Base-by-base conservation (phyloP, 768 basidiomycete species). In the Xerocomus brunneocitrinus region DNA sequence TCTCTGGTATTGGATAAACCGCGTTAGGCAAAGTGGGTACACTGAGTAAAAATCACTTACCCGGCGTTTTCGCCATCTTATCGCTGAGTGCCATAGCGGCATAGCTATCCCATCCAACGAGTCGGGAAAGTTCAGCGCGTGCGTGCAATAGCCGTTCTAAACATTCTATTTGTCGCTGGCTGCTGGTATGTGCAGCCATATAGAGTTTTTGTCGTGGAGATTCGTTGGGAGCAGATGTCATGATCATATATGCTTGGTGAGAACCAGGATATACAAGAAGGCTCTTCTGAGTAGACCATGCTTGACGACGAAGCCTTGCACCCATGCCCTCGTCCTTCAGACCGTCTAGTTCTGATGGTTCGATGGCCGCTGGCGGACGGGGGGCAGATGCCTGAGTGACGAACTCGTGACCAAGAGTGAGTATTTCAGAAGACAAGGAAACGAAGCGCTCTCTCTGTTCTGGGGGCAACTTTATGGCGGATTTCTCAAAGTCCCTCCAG, bases 1-100 rank as follows among this genome's bases (percentile, higher is more conserved):
- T 93, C 58, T 86, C 93, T 89, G 25, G 36, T 9, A 25, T 55
- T 14, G 22, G 12, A 12, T 2, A 14, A 43, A 22, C 19, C 14
- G 28, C 8, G 51, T 63, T 35, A 64, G 19, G 14, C 45, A 16
- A 45, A 5, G 12, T 1, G n/a, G 39, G 7, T 45, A 31, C 27
- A 25, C 12, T 16, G 28, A 45, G 27, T n/a, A 44, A 47, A 52
- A 34, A 53, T 5, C 1, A 34, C 79, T 56, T 54, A 91, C 90
- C 90, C 49, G 95, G 95, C 31, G 84, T 88, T 69, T 89, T 92
- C 1, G 95, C 95, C 97, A 99, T 99, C 74, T 97, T 99, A 70
- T 98, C 95, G 30, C 81, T 81, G 19, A 98, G 76, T 0, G 85
- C 82, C 80, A 97, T 89, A 55, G 91, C 84, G 0, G 86, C 93